phyloP scores from a whole-genome alignment of 1,284 basidiomycete species.

The Coniferiporia sulphurascens region DNA sequence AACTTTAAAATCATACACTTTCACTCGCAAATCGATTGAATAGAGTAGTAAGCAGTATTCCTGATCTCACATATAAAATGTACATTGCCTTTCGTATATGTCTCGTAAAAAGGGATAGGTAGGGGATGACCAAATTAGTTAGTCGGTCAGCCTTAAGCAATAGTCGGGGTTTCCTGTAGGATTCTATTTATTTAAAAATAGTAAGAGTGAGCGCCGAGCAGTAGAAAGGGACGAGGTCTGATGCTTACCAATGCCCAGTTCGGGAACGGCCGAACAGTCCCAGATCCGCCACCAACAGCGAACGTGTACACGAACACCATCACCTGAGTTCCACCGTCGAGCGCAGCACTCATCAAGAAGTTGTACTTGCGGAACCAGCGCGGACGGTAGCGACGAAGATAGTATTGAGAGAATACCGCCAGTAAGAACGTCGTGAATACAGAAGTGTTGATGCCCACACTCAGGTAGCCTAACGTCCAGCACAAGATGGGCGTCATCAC shows the following conservation, averaged over 20 bases:
- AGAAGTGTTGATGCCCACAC: constrained; percentile 25
- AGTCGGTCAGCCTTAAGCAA: constrained; percentile 25
- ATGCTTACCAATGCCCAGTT: constrained; percentile 25
- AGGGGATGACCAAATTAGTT: background rate
- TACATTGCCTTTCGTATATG: too few relatives aligned
- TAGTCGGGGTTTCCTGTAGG: constrained; percentile 31
- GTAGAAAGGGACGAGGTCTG: constrained; percentile 21
- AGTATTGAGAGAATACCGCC: constrained; percentile 30
- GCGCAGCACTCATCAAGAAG: constrained; percentile 30
- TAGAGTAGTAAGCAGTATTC: too few relatives aligned
- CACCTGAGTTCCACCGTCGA: constrained; percentile 33
- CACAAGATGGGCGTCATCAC: constrained; percentile 33
- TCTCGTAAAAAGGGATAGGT: too few relatives aligned
- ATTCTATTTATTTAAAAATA: constrained; percentile 23
- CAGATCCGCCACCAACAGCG: constrained; percentile 20
- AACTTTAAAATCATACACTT: too few relatives aligned
- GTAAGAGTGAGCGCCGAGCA: constrained; percentile 11
- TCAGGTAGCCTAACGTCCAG: constrained; percentile 23
- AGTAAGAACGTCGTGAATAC: constrained; percentile 25
- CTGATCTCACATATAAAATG: too few relatives aligned
- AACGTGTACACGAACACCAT: constrained; percentile 37
- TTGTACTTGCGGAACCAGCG: constrained; percentile 33
- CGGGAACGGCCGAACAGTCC: constrained; percentile 10
- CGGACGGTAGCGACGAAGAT: constrained; percentile 30
- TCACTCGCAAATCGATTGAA: too few relatives aligned